Conservation (phyloP, 1,284 basidiomycete genomes). For the Schizopora paradoxa region DNA sequence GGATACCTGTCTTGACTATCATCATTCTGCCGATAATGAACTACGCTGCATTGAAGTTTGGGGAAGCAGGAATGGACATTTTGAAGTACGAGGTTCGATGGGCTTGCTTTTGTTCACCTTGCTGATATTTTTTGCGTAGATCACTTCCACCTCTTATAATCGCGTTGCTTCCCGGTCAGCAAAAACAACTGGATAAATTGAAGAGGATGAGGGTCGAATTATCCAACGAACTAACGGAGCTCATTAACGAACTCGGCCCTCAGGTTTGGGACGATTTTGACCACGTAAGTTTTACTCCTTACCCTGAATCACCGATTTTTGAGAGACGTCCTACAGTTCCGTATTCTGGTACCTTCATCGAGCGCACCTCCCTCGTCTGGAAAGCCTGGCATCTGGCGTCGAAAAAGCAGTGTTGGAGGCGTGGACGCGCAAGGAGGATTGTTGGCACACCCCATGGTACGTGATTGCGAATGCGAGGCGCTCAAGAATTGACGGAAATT, state of each 20-base stretch:
- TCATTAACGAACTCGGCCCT: slow-evolving; percentile 91
- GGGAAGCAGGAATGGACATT: slow-evolving; percentile 98
- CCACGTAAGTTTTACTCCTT: slow-evolving; percentile 42
- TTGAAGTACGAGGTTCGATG: slow-evolving; percentile 68
- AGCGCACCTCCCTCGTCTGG: slow-evolving; percentile 74
- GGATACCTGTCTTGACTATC: slow-evolving; percentile 79
- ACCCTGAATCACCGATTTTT: slow-evolving; percentile 3
- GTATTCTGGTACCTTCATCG: slow-evolving; percentile 79
- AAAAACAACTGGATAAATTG: slow-evolving; percentile 76
- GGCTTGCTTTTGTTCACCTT: slow-evolving; percentile 29
- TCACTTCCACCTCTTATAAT: slow-evolving; percentile 90
- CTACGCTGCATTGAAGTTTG: slow-evolving; percentile 95
- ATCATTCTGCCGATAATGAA: slow-evolving; percentile 83
- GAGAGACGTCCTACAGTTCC: slow-evolving; percentile 42
- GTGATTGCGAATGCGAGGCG: too few species aligned
- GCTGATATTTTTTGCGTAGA: slow-evolving; percentile 38
- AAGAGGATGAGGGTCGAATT: slow-evolving; percentile 78
- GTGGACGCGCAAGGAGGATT: slow-evolving; percentile 76
- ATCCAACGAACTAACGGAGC: slow-evolving; percentile 80
- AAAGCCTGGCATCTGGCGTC: slow-evolving; percentile 62
- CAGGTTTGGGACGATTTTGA: slow-evolving; percentile 87
- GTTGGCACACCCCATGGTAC: slow-evolving; percentile 74
- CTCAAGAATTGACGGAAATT: too few species aligned
- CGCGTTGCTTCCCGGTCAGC: slow-evolving; percentile 88
- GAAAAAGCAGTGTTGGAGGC: slow-evolving; percentile 69